Evolutionary conservation across 2,329 filamentous ascomycete genomes (phyloP).

Genomic region (Chaetomium olivaceum): DNA sequence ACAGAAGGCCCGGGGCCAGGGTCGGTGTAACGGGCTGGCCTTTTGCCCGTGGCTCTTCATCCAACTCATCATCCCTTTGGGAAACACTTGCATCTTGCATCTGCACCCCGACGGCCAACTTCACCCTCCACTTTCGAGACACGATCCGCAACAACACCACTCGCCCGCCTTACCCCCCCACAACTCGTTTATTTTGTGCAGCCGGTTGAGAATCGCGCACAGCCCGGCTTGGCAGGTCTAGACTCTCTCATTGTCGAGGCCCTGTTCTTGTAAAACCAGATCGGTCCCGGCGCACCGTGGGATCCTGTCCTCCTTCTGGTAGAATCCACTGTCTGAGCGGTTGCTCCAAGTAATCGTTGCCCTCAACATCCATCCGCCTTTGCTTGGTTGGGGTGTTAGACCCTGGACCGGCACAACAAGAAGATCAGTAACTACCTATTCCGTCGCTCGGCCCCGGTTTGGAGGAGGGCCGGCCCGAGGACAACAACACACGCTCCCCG

Average conservation of each 20-base stretch:
- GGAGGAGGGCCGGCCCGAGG: background rate
- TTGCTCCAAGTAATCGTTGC: conserved; percentile 15
- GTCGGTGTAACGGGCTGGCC: conserved; percentile 21
- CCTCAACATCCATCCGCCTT: conserved; percentile 1
- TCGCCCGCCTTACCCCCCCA: conserved; percentile 28
- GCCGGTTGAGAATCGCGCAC: conserved; percentile 10
- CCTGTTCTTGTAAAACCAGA: conserved; percentile 29
- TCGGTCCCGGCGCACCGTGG: conserved; percentile 19
- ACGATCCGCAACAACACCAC: conserved; percentile 41
- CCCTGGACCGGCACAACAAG: background rate
- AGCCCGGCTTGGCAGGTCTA: conserved; percentile 32
- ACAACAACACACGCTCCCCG: conserved; percentile 15
- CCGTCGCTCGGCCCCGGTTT: background rate
- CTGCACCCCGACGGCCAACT: conserved; percentile 20
- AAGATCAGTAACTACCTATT: background rate
- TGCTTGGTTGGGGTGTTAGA: background rate
- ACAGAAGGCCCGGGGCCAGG: conserved; percentile 22
- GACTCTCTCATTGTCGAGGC: conserved; percentile 11
- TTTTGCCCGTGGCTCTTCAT: conserved; percentile 19
- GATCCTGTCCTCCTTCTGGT: conserved; percentile 12
- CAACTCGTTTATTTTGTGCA: conserved; percentile 28
- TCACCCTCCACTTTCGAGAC: conserved; percentile 42
- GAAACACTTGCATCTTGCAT: conserved; percentile 16
- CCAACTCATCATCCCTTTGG: conserved; percentile 21
- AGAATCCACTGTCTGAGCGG: conserved; percentile 20